A percentile compares a stretch with the other conserved stretches of the same genome.
Conservation (phyloP, 163 green algal species). For the Coccomyxa subellipsoidea region DNA sequence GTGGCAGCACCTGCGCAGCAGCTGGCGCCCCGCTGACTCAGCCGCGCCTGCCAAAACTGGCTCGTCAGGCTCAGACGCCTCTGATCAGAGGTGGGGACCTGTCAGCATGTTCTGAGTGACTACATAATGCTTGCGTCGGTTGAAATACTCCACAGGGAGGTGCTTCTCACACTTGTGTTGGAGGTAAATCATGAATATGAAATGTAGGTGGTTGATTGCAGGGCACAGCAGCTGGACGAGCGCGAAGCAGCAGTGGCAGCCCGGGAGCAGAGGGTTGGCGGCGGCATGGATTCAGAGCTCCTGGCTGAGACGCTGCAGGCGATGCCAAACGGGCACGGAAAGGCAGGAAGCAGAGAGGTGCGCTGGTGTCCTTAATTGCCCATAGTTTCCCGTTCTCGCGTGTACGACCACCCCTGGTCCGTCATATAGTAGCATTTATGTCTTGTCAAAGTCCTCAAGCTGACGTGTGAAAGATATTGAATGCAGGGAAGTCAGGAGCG, state of each 20-base stretch:
- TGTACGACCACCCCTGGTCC: not conserved
- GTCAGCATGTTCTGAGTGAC: too few species aligned
- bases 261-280: not conserved
- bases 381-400: too few species aligned
- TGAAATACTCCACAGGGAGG: too few species aligned
- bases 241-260: not conserved
- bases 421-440: not conserved
- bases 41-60: not conserved
- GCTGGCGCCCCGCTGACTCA: conserved; percentile 34
- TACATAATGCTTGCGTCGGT: too few species aligned
- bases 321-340: not conserved
- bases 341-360: not conserved
- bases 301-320: not conserved
- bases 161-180: too few species aligned
- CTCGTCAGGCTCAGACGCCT: not conserved
- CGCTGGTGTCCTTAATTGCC: not conserved
- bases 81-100: not conserved
- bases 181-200: too few species aligned
- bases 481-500: not conserved
- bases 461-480: not conserved
- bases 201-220: too few species aligned
- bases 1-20: conserved; percentile 43
- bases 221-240: conserved; percentile 6
- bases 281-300: not conserved
- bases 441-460: too few species aligned